Percentiles rank a stretch among this genome's conserved stretches.
phyloP scores from a whole-genome alignment of 2,329 filamentous ascomycete species.

The Fusarium xylarioides region DNA sequence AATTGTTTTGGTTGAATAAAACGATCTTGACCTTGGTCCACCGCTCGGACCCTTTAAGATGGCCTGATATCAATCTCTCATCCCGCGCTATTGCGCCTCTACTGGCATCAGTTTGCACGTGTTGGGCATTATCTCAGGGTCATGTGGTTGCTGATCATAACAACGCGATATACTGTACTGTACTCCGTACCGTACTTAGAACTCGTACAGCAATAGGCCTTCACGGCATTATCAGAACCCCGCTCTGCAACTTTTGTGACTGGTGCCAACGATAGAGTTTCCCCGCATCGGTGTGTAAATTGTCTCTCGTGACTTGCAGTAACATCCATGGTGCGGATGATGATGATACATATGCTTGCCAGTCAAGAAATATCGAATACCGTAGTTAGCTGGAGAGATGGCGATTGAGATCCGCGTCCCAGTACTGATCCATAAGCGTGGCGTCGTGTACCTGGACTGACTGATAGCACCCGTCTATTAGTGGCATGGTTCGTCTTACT shows the following conservation, averaged over 20 bases:
- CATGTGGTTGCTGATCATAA: slow-evolving; percentile 37
- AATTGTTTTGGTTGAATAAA: background rate
- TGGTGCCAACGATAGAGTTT: slow-evolving; percentile 27
- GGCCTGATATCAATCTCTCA: slow-evolving; percentile 10
- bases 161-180: background rate
- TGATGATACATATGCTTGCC: slow-evolving; percentile 3
- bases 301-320: slow-evolving; percentile 27
- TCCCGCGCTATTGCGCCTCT: slow-evolving; percentile 11
- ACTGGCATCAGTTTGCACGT: slow-evolving; percentile 9
- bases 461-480: background rate
- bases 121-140: slow-evolving; percentile 27
- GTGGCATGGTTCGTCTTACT: slow-evolving; percentile 15
- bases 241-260: slow-evolving; percentile 9
- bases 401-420: slow-evolving; percentile 27
- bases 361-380: background rate
- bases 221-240: slow-evolving; percentile 15
- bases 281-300: slow-evolving; percentile 26
- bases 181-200: background rate
- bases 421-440: background rate
- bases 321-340: slow-evolving; percentile 12
- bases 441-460: slow-evolving; percentile 29
- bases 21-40: background rate
- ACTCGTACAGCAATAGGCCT: slow-evolving; percentile 8
- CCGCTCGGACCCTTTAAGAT: slow-evolving; percentile 16
- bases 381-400: slow-evolving; percentile 8